Percentiles rank a stretch among this genome's conserved stretches.
phyloP scores from a whole-genome alignment of 2,329 filamentous ascomycete genomes.

The Arthroderma sp. region DNA sequence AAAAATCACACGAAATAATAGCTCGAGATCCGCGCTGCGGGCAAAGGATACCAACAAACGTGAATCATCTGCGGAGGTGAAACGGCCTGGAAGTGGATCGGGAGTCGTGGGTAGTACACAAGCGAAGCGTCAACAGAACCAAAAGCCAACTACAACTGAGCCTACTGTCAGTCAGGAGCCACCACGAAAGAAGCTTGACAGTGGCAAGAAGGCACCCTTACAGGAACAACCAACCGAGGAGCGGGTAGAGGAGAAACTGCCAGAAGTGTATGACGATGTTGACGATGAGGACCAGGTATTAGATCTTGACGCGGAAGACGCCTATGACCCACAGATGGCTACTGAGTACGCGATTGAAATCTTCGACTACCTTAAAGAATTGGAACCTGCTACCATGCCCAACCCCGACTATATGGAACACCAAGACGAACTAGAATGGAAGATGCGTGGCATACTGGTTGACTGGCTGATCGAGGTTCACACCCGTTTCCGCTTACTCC shows the following conservation, averaged over 20 bases:
- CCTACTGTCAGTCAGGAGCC: slow-evolving; percentile 50
- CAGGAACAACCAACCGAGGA: slow-evolving; percentile 16
- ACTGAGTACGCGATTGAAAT: slow-evolving; percentile 95
- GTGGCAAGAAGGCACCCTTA: slow-evolving; percentile 33
- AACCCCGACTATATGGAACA: slow-evolving; percentile 93
- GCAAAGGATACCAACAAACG: slow-evolving; percentile 53
- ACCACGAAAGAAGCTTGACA: slow-evolving; percentile 51
- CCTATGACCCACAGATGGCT: slow-evolving; percentile 92
- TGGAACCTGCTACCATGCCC: slow-evolving; percentile 66
- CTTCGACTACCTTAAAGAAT: slow-evolving; percentile 74
- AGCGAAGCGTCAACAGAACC: slow-evolving; percentile 52
- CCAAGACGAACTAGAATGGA: slow-evolving; percentile 94
- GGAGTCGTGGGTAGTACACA: slow-evolving; percentile 49
- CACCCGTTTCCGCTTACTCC: slow-evolving; percentile 74
- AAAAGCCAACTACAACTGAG: slow-evolving; percentile 49
- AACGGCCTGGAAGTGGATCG: slow-evolving; percentile 60
- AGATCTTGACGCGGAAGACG: slow-evolving; percentile 72
- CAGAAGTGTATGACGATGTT: background rate
- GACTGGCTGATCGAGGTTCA: slow-evolving; percentile 98
- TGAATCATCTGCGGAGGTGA: slow-evolving; percentile 48
- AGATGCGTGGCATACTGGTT: slow-evolving; percentile 92
- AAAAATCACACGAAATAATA: slow-evolving; percentile 50
- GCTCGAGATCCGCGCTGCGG: slow-evolving; percentile 49
- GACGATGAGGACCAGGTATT: slow-evolving; percentile 19
- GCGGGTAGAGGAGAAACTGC: slow-evolving; percentile 1